Conservation (phyloP, 2,329 filamentous ascomycete genomes). For the Ilyonectria sp. region DNA sequence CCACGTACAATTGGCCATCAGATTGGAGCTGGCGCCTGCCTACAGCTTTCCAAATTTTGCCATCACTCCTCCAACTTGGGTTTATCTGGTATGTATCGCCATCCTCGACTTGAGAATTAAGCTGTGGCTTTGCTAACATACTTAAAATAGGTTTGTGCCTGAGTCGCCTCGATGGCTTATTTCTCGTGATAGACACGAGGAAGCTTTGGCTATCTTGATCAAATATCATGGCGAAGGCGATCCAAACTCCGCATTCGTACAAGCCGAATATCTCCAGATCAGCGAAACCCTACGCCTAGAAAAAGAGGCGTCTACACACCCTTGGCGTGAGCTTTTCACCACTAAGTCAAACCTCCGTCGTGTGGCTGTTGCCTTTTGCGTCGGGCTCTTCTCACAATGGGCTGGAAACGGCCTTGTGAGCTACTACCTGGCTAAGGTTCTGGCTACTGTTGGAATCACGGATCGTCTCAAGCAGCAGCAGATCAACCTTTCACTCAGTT, state of each 20-base stretch:
- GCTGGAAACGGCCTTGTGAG: conserved; percentile 45
- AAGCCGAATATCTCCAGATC: conserved; percentile 39
- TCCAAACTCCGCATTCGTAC: conserved; percentile 31
- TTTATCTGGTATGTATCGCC: background rate
- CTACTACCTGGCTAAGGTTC: conserved; percentile 56
- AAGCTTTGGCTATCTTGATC: conserved; percentile 18
- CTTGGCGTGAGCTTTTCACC: conserved; percentile 16
- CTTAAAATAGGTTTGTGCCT: background rate
- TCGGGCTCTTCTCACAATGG: conserved; percentile 41
- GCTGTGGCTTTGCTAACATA: too few relatives aligned
- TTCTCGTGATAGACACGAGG: conserved; percentile 12
- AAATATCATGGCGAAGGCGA: conserved; percentile 40
- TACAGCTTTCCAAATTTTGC: too few relatives aligned
- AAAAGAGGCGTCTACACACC: conserved; percentile 6
- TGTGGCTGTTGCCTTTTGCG: conserved; percentile 24
- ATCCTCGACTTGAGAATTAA: too few relatives aligned
- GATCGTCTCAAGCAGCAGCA: conserved; percentile 51
- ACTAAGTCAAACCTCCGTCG: conserved; percentile 40
- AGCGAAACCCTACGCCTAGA: conserved; percentile 27
- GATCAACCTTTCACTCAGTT: conserved; percentile 47
- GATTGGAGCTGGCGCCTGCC: too few relatives aligned
- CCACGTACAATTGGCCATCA: too few relatives aligned
- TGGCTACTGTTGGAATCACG: conserved; percentile 56
- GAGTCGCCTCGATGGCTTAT: conserved; percentile 8
- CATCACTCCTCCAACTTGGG: too few relatives aligned